phyloP scores from a whole-genome alignment of 345 rosid genomes.

The Eutrema yunnanense region DNA sequence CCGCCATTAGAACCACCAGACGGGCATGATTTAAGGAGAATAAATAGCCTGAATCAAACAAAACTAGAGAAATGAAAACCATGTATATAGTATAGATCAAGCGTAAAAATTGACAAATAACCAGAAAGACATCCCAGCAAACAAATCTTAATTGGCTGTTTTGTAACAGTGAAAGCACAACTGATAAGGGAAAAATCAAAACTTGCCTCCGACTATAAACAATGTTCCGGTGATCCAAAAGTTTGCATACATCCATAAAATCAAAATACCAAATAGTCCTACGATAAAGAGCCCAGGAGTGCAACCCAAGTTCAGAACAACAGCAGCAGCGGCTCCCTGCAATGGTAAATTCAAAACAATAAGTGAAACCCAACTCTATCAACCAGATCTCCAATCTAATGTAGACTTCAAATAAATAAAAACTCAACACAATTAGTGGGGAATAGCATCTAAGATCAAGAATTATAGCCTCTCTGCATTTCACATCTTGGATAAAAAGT shows the following conservation, averaged over 20 bases:
- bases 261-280: constrained; percentile 75
- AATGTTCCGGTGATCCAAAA: constrained; percentile 94
- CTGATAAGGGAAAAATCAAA: not conserved
- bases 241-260: constrained; percentile 98
- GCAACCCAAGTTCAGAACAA: constrained; percentile 75
- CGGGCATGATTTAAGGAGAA: constrained; percentile 92
- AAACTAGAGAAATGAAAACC: constrained; percentile 15
- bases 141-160: not conserved
- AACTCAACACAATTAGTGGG: not conserved
- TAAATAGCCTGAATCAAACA: constrained; percentile 66
- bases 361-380: not conserved
- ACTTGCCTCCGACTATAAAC: constrained; percentile 92
- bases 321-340: constrained; percentile 92
- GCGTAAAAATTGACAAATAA: not conserved
- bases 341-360: constrained; percentile 13
- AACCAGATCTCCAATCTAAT: not conserved
- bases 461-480: not conserved
- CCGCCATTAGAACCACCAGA: constrained; percentile 70
- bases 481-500: not conserved
- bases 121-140: not conserved
- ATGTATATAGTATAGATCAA: not conserved
- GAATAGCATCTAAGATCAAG: not conserved
- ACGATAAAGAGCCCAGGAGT: constrained; percentile 95
- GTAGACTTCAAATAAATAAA: not conserved
- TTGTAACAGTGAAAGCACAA: not conserved